Percentiles rank a stretch among this genome's conserved stretches.
These are phyloP conservation scores for Escallonia herrerae DNA, from an alignment of 129 eudicot genomes.

Conservation along the genomic window DNA sequence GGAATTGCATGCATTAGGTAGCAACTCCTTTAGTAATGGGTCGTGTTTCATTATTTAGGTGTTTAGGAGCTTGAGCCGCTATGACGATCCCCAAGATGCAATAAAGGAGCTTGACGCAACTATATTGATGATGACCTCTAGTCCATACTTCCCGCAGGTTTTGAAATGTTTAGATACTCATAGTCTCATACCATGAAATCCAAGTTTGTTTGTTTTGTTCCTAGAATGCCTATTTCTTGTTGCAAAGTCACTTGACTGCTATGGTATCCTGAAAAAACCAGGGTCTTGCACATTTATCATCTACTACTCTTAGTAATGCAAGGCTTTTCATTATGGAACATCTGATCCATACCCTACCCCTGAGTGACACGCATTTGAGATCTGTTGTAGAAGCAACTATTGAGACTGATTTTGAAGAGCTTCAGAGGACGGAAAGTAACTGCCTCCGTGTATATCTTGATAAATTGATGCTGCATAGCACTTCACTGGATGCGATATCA, in stretches of 20 bases:
- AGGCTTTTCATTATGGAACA: slow-evolving; percentile 38
- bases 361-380: slow-evolving; percentile 65
- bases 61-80: slow-evolving; percentile 24
- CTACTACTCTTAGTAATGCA: slow-evolving; percentile 42
- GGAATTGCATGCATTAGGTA: neutral
- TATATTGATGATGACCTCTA: slow-evolving; percentile 38
- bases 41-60: slow-evolving; percentile 21
- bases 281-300: slow-evolving; percentile 61
- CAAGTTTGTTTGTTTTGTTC: neutral
- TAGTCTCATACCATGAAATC: neutral
- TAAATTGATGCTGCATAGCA: slow-evolving; percentile 29
- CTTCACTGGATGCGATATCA: slow-evolving; percentile 1
- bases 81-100: slow-evolving; percentile 34
- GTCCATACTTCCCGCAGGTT: slow-evolving; percentile 61
- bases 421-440: slow-evolving; percentile 29
- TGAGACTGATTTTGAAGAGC: slow-evolving; percentile 54
- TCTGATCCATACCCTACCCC: slow-evolving; percentile 46
- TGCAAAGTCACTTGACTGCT: neutral
- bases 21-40: neutral
- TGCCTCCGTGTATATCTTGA: slow-evolving; percentile 41
- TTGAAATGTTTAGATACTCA: neutral
- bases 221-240: too few species aligned
- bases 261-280: slow-evolving; percentile 3
- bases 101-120: slow-evolving; percentile 43
- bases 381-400: slow-evolving; percentile 40